These are phyloP conservation scores for Asparagopsis taxiformis DNA, from an alignment of 31 red algal species.

Conservation along the genomic window DNA sequence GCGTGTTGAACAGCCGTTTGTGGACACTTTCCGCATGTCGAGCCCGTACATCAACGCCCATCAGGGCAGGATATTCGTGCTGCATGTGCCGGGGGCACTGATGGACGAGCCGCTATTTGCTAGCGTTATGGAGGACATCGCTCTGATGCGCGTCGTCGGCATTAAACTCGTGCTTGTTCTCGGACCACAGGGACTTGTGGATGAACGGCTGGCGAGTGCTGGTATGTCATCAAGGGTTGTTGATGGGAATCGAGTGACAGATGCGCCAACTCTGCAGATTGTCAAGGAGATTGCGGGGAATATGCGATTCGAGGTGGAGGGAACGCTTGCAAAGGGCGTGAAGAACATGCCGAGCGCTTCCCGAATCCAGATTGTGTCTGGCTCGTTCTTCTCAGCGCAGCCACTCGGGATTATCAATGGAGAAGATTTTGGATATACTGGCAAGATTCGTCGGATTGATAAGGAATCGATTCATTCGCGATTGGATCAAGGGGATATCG, in stretches of 20 bases:
- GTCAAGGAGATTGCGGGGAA: constrained; percentile 80
- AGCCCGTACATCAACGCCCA: constrained; percentile 89
- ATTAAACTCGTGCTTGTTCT: constrained; percentile 91
- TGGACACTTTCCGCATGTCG: constrained; percentile 86
- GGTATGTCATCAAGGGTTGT: constrained; percentile 31
- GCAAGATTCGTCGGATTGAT: constrained; percentile 85
- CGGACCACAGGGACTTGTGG: constrained; percentile 76
- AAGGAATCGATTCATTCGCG: constrained; percentile 63
- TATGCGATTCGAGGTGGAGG: constrained; percentile 90
- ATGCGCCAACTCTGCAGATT: constrained; percentile 45
- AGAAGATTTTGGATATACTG: constrained; percentile 92
- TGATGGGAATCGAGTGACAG: constrained; percentile 73
- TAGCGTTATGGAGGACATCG: constrained; percentile 94
- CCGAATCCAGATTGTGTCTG: constrained; percentile 74
- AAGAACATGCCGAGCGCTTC: constrained; percentile 77
- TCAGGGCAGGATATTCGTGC: constrained; percentile 86
- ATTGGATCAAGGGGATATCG: constrained; percentile 88
- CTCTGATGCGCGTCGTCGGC: constrained; percentile 82
- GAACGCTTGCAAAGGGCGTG: constrained; percentile 65
- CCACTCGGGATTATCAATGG: constrained; percentile 94
- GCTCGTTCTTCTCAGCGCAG: constrained; percentile 94
- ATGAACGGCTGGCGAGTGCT: constrained; percentile 39
- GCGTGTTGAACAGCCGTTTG: constrained; percentile 77
- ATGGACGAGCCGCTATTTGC: constrained; percentile 74
- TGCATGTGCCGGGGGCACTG: constrained; percentile 91